phyloP scores from a whole-genome alignment of 108 stramenopile genomes.

The Nitzschia inconspicua region DNA sequence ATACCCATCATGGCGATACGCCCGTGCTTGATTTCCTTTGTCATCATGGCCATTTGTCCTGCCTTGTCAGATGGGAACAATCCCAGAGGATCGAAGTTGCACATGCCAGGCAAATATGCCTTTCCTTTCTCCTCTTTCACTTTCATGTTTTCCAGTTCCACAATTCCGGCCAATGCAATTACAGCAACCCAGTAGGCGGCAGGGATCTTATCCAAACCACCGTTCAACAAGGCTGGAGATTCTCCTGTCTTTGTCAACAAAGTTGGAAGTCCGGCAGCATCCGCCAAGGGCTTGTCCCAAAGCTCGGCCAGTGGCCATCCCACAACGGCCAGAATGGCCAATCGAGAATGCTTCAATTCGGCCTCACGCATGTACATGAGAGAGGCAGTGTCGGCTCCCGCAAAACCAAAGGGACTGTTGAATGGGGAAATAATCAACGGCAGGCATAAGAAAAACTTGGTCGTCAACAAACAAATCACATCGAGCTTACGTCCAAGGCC shows the following conservation, averaged over 20 bases:
- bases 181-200: constrained; percentile 74
- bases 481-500: not conserved
- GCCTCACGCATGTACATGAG: constrained; percentile 82
- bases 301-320: constrained; percentile 88
- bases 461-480: not conserved
- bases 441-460: not conserved
- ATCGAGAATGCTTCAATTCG: constrained; percentile 79
- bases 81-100: constrained; percentile 72
- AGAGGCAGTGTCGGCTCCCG: constrained; percentile 55
- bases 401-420: constrained; percentile 76
- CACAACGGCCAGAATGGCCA: constrained; percentile 88
- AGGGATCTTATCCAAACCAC: constrained; percentile 84
- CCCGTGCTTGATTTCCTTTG: constrained; percentile 87
- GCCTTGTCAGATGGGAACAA: constrained; percentile 68
- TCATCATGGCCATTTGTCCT: constrained; percentile 63
- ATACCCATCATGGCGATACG: constrained; percentile 90
- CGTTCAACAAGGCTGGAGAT: constrained; percentile 82
- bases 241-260: constrained; percentile 64
- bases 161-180: constrained; percentile 40
- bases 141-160: constrained; percentile 60
- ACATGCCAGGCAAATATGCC: constrained; percentile 68
- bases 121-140: constrained; percentile 66
- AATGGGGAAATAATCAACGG: constrained; percentile 1
- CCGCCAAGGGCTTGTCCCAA: constrained; percentile 67
- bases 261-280: constrained; percentile 48